Evolutionary conservation across 768 basidiomycete species (phyloP), one percentile per base, ranked within the genome.

Genomic region (Boletellus ananas): DNA sequence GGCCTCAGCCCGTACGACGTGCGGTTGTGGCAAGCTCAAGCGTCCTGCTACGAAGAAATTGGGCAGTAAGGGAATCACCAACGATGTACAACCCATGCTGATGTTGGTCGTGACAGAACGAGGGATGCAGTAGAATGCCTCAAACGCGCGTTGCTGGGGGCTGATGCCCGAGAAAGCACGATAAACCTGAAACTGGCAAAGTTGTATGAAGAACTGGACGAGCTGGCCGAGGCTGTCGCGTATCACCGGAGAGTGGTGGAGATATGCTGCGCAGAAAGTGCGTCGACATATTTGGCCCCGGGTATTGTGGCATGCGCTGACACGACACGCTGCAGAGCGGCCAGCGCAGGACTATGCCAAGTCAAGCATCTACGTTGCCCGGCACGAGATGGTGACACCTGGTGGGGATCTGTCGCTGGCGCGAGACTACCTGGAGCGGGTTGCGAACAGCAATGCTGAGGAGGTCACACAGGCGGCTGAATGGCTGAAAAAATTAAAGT

Each of bases 11-110:
- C 96, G 5, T 97, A 96, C 65, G 96, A 98, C 67, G 86, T 93
- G 34, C 83, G 96, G 34, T 77, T 98, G 70, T 98, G 96, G 96
- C 88, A 91, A 59, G 94, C 94, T 8, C 83, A 96, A 59, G 94
- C 88, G 5, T 83, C 85, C 59, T 95, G 94, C 59, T 98, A 97
- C 67, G 90, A 94, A 68, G 90, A 93, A 64, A 82, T 96, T 57
- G 84, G 87, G 61, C 77, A 85, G 94, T 90, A 59, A 55, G 78
- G 66, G 34, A 2, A 27, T 35, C 10, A 6, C 4, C 49, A 16
- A 36, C 38, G 40, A 17, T 17, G 21, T 39, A 20, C 25, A 23
- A 40, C 14, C n/a, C 33, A 20, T 18, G 16, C 45, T 60, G 34
- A 61, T 29, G 16, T 23, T 31, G 33, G 42, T 47, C 43, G 46